Evolutionary conservation across 495 filamentous ascomycete genomes (phyloP), one percentile per base, ranked within the genome.

Genomic region (Xylaria flabelliformis): DNA sequence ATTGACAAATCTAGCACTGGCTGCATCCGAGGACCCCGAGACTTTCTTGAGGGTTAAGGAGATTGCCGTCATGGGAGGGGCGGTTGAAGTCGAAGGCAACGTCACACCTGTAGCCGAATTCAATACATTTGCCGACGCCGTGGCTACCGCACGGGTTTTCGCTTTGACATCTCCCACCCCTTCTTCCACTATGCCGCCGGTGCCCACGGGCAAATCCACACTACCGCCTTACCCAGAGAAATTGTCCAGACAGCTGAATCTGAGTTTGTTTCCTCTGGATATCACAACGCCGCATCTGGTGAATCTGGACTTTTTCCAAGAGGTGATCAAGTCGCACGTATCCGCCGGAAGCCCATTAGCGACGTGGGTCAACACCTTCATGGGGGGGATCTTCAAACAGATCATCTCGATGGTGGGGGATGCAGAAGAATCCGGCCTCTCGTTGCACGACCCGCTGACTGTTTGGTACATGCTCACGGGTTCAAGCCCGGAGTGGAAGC

Each of bases 51-150:
- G 90, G 26, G 94, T 89, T 34, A 97, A 97, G 78, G 92, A 97
- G 78, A 89, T 99, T 3, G 90, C 97, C 24, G 91, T 97, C n/a
- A 99, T 99, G 96, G 96, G 95, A 44, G 97, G 96, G 69, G 89
- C 92, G n/a, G 87, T 98, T 56, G 85, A 91, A 51, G 77, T 88
- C 21, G 86, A 89, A 36, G 96, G 96, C 64, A 99, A 99, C 82
- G 83, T 88, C 70, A 95, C 93, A 1, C 93, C 93, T 0, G 84
- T 87, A 53, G 92, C 89, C 72, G 93, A 97, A 77, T 97, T 97
- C 85, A 97, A 97, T 82, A 87, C 89, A 67, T 92, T 91, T 69
- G 92, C 94, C 51, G 94, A 96, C 79, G 85, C 93, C 26, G 87
- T 93, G 62, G 94, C 96, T 53, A 91, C 96, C 0, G 97, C 96